Evolutionary conservation across 495 filamentous ascomycete species (phyloP).

Genomic region (Penicillium bovifimosum): DNA sequence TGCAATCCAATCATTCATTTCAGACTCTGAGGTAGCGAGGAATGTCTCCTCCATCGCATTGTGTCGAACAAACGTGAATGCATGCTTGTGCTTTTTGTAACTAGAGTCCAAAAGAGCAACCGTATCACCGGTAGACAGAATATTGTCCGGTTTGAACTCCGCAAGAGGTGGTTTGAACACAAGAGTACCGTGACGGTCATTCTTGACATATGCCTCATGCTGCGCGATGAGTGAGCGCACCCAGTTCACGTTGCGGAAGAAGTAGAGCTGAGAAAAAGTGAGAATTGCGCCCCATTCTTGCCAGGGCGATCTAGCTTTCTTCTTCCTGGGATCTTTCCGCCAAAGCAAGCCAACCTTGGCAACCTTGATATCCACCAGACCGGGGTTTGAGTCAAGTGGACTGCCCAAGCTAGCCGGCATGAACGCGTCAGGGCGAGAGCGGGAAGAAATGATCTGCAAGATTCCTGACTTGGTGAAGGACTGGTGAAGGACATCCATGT

Average conservation of each 20-base stretch:
- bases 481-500: slow-evolving; percentile 72
- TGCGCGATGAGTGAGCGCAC: slow-evolving; percentile 87
- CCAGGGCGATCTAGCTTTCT: slow-evolving; percentile 92
- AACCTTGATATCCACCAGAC: slow-evolving; percentile 94
- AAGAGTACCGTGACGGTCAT: slow-evolving; percentile 49
- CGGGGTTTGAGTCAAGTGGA: slow-evolving; percentile 81
- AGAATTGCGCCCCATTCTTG: slow-evolving; percentile 97
- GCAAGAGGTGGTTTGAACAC: slow-evolving; percentile 85
- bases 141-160: slow-evolving; percentile 84
- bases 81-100: slow-evolving; percentile 95
- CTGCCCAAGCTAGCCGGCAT: slow-evolving; percentile 81
- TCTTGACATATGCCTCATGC: slow-evolving; percentile 68
- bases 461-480: slow-evolving; percentile 87
- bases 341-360: slow-evolving; percentile 94
- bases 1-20: slow-evolving; percentile 96
- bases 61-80: slow-evolving; percentile 85
- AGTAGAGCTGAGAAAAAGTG: slow-evolving; percentile 90
- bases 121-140: slow-evolving; percentile 87
- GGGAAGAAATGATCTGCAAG: slow-evolving; percentile 86
- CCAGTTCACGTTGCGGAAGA: slow-evolving; percentile 91
- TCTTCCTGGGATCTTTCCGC: slow-evolving; percentile 93
- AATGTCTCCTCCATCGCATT: slow-evolving; percentile 87
- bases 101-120: slow-evolving; percentile 80
- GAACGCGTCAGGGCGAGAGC: slow-evolving; percentile 92
- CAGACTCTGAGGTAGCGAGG: slow-evolving; percentile 77